These are phyloP conservation scores for Peniophora sp. DNA, from an alignment of 1,284 basidiomycete species.

Conservation along the genomic window DNA sequence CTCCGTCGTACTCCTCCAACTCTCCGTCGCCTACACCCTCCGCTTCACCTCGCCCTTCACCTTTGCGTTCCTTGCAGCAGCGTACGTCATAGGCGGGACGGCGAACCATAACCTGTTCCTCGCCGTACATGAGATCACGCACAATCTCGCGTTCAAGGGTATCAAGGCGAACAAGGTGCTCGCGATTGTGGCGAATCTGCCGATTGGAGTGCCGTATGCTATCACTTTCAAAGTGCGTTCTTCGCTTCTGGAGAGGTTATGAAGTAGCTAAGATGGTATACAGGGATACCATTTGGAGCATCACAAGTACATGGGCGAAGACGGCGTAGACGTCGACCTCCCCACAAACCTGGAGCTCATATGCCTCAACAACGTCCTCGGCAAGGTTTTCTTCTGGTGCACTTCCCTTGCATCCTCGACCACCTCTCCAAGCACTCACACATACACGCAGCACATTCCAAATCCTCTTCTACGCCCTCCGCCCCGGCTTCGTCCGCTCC, in stretches of 20 bases:
- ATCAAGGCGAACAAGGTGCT: constrained; percentile 81
- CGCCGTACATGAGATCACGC: constrained; percentile 97
- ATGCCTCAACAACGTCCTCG: constrained; percentile 89
- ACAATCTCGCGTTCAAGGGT: constrained; percentile 90
- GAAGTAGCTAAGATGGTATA: constrained; percentile 1
- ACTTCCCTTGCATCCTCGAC: constrained; percentile 21
- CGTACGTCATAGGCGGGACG: constrained; percentile 89
- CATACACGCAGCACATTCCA: constrained; percentile 75
- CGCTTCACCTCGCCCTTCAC: constrained; percentile 65
- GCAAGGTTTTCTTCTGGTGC: constrained; percentile 96
- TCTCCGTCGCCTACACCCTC: constrained; percentile 59
- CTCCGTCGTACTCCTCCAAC: constrained; percentile 72
- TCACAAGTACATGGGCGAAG: constrained; percentile 92
- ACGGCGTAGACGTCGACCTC: constrained; percentile 92
- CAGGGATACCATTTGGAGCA: constrained; percentile 91
- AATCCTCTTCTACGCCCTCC: constrained; percentile 95
- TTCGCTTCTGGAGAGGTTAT: neutral
- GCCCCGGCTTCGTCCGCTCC: constrained; percentile 87
- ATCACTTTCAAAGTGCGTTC: constrained; percentile 84
- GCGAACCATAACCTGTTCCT: constrained; percentile 97
- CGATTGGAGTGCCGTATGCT: constrained; percentile 92
- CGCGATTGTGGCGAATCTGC: constrained; percentile 87
- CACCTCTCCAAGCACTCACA: neutral
- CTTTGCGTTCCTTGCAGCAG: constrained; percentile 64
- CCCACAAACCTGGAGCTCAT: constrained; percentile 83